These are phyloP conservation scores for Tetradesmus lagerheimii DNA, from an alignment of 139 green algal genomes.

Conservation along the genomic window DNA sequence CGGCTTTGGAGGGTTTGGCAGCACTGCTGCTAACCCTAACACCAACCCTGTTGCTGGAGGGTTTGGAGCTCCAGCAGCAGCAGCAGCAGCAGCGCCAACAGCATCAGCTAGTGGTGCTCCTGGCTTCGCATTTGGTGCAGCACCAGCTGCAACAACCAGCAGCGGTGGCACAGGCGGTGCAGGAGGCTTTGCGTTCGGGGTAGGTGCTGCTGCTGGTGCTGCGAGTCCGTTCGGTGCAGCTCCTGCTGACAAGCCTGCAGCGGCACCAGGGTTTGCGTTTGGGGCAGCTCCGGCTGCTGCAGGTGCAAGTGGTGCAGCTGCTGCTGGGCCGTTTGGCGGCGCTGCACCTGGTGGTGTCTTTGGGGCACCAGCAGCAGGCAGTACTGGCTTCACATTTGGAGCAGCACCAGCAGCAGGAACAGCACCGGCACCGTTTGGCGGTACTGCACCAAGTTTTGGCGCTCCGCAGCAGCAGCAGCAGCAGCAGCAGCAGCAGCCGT, in stretches of 20 bases:
- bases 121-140: neutral
- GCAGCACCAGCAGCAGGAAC: neutral
- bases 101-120: neutral
- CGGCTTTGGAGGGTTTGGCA: neutral
- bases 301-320: neutral
- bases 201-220: neutral
- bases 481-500: neutral
- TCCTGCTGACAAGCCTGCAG: neutral
- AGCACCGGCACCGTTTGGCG: neutral
- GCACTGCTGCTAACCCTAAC: neutral
- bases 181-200: neutral
- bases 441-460: neutral
- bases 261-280: neutral
- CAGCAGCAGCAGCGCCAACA: neutral
- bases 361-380: neutral
- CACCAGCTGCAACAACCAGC: neutral
- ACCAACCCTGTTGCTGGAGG: no score
- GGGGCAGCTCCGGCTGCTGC: neutral
- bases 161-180: neutral
- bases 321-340: neutral
- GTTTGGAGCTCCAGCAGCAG: neutral
- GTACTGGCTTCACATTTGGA: neutral
- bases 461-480: slow-evolving; percentile 16
- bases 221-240: neutral
- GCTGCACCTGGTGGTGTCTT: neutral